These are phyloP conservation scores for Goffeauzyma gilvescens DNA, from an alignment of 768 basidiomycete genomes.

Conservation along the genomic window DNA sequence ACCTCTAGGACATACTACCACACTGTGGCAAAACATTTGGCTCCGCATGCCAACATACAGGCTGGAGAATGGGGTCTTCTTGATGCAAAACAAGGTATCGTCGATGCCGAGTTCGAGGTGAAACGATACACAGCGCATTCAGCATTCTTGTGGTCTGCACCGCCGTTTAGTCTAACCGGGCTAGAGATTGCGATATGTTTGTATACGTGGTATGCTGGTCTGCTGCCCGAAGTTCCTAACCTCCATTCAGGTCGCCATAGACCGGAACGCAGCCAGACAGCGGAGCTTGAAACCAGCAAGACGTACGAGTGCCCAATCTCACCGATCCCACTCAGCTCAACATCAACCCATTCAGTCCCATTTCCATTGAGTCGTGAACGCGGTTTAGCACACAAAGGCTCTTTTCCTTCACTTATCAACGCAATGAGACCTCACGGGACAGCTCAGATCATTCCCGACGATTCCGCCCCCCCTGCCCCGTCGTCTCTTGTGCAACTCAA, in stretches of 20 bases:
- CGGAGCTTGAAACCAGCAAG: neutral
- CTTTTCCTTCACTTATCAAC: no score
- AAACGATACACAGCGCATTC: constrained; percentile 4
- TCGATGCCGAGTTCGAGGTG: constrained; percentile 4
- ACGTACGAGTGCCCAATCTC: neutral
- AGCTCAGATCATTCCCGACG: no score
- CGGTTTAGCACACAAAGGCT: no score
- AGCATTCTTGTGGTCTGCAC: constrained; percentile 6
- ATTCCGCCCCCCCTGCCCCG: no score
- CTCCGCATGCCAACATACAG: neutral
- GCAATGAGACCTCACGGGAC: no score
- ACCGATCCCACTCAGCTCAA: neutral
- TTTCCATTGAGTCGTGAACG: constrained; percentile 1
- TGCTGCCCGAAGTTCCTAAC: neutral
- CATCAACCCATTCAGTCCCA: constrained; percentile 1
- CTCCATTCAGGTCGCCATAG: neutral
- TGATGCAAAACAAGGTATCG: neutral
- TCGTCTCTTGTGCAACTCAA: neutral
- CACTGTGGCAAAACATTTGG: neutral
- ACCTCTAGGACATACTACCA: neutral
- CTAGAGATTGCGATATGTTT: constrained; percentile 6
- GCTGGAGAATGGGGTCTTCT: neutral
- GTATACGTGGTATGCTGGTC: constrained; percentile 3
- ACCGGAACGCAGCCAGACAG: neutral
- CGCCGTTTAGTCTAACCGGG: constrained; percentile 4